A percentile compares a stretch with the other conserved stretches of the same genome.
These are phyloP conservation scores for Taxawa tesnikishii DNA, from an alignment of 2,329 filamentous ascomycete species.

Conservation along the genomic window DNA sequence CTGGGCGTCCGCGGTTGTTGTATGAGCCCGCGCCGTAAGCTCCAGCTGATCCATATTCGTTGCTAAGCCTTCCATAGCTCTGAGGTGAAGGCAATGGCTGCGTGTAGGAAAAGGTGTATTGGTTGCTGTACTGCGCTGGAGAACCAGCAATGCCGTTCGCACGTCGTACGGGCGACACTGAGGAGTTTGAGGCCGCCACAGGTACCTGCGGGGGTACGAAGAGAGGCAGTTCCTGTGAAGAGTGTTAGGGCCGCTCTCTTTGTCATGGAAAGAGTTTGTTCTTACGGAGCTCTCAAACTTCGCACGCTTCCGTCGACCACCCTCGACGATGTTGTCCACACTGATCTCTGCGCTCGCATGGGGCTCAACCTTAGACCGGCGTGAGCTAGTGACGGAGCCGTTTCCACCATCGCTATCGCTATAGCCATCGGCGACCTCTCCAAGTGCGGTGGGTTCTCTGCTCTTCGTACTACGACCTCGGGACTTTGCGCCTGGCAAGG, in stretches of 20 bases:
- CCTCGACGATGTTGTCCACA: constrained; percentile 95
- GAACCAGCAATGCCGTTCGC: constrained; percentile 55
- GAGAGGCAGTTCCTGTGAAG: constrained; percentile 72
- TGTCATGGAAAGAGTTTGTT: constrained; percentile 13
- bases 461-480: constrained; percentile 42
- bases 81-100: constrained; percentile 76
- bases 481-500: constrained; percentile 45
- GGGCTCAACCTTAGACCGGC: constrained; percentile 67
- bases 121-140: constrained; percentile 53
- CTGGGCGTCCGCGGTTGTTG: constrained; percentile 25
- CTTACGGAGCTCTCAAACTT: constrained; percentile 97
- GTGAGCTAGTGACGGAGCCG: constrained; percentile 57
- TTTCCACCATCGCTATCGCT: constrained; percentile 70
- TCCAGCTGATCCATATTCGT: constrained; percentile 16
- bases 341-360: constrained; percentile 95
- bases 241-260: constrained; percentile 4
- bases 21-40: constrained; percentile 5
- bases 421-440: constrained; percentile 60
- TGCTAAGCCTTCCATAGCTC: constrained; percentile 43
- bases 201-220: constrained; percentile 93
- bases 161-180: constrained; percentile 80
- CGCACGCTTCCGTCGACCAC: constrained; percentile 84
- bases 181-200: constrained; percentile 91
- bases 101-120: constrained; percentile 69
- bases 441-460: constrained; percentile 38